Evolutionary conservation across 148 eudicot genomes (phyloP), one percentile per base, ranked within the genome.

Genomic region (Rheum nobile): DNA sequence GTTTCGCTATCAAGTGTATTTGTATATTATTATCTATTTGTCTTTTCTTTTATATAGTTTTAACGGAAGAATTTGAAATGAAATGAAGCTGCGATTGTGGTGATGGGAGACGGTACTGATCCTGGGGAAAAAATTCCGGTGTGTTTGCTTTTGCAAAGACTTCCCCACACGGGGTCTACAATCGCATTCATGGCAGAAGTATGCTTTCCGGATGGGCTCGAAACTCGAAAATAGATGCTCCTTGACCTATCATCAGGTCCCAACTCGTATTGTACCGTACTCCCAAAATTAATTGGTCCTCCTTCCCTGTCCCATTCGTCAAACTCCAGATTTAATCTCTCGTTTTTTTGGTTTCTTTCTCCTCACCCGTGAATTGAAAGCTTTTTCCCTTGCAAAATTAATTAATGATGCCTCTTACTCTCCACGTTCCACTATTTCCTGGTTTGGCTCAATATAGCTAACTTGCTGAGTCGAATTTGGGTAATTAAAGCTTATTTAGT

Each of bases 141-240:
- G 67, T 14, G 31, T 55, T 55, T 55, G 63, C 63, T 55, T 55
- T 55, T 55, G 63, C 11, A 43, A 43, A 43, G 16, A 43, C 55
- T 48, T n/a, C 24, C 55, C 55, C 24, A 48, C 55, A 17, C 12
- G 61, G 37, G 37, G 35, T 29, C 32, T 61, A 61, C 67, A 26
- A 72, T 55, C 35, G 71, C 34, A 28, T 11, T 13, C 10, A 34
- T 29, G 67, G 19, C 67, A 61, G 37, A 22, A 47, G 17, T 28
- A 4, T 61, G 67, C 35, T 61, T 55, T 22, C 65, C 24, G 32
- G 31, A 61, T 61, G 67, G 67, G 67, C 67, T 61, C 67, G 67
- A 29, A 61, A 29, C 67, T 28, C 67, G 67, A 61, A 61, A 61
- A 22, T 37, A 61, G 67, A 61, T 29, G 67, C 67, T 13, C 29